Conservation (phyloP, 2,329 filamentous ascomycete genomes). For the Coniochaeta prunicola region DNA sequence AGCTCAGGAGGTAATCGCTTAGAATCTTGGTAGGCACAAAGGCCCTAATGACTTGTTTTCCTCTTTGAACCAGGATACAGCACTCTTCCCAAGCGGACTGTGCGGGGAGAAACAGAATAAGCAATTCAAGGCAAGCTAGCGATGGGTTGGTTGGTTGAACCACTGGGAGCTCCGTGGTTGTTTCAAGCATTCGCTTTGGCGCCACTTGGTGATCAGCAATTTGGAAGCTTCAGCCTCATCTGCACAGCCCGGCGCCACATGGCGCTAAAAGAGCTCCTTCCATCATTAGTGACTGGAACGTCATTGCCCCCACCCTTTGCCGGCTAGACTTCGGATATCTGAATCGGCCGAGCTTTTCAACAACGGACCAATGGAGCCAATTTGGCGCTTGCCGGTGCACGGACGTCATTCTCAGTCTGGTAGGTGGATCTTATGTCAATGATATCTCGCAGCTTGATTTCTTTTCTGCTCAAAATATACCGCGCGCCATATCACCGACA, state of each 20-base stretch:
- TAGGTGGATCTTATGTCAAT: background rate
- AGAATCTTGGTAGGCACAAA: background rate
- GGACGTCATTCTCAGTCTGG: background rate
- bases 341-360: background rate
- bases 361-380: background rate
- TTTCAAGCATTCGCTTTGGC: background rate
- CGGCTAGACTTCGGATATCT: background rate
- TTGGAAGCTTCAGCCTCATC: background rate
- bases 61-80: background rate
- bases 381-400: background rate
- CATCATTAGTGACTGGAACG: background rate
- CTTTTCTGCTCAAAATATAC: constrained; percentile 4
- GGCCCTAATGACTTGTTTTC: background rate
- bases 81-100: too few relatives aligned
- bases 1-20: background rate
- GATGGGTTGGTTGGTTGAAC: background rate
- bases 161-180: background rate
- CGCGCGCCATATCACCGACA: constrained; percentile 1
- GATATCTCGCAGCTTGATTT: constrained; percentile 2
- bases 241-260: background rate
- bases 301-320: background rate
- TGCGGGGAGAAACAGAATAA: background rate
- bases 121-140: background rate
- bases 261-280: background rate
- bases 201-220: background rate